These are phyloP conservation scores for Talaromyces trachyspermus DNA, from an alignment of 495 filamentous ascomycete genomes.

Conservation along the genomic window DNA sequence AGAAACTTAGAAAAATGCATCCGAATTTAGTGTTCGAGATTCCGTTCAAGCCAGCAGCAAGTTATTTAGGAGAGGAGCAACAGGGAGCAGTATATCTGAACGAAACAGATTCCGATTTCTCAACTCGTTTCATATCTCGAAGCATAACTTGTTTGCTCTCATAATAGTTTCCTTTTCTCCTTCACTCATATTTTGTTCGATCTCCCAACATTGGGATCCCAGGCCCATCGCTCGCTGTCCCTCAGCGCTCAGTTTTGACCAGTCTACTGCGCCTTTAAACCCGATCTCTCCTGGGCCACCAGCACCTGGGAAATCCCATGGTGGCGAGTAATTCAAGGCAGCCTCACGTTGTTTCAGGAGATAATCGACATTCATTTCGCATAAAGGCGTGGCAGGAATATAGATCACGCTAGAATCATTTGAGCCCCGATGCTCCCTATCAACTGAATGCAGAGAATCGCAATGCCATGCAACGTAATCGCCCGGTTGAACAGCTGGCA, in stretches of 20 bases:
- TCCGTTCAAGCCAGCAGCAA: too few species aligned
- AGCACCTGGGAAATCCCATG: slow-evolving; percentile 59
- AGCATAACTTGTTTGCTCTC: slow-evolving; percentile 51
- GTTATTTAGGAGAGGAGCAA: too few species aligned
- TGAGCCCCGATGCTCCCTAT: slow-evolving; percentile 63
- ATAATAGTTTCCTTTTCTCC: slow-evolving; percentile 52
- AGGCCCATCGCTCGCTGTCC: slow-evolving; percentile 57
- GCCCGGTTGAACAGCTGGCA: slow-evolving; percentile 69
- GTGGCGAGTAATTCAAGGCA: slow-evolving; percentile 32
- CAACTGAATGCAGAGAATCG: slow-evolving; percentile 74
- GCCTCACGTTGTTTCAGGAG: slow-evolving; percentile 59
- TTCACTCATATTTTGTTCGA: slow-evolving; percentile 34
- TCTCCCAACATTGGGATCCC: slow-evolving; percentile 40
- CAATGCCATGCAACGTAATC: slow-evolving; percentile 93
- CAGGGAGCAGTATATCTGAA: too few species aligned
- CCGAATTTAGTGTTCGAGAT: too few species aligned
- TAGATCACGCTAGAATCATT: slow-evolving; percentile 76
- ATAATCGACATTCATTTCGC: slow-evolving; percentile 64
- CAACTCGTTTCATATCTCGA: too few species aligned
- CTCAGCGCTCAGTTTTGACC: slow-evolving; percentile 27
- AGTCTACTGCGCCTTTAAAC: slow-evolving; percentile 35
- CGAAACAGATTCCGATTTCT: too few species aligned
- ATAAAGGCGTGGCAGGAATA: slow-evolving; percentile 78
- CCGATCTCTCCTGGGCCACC: slow-evolving; percentile 38
- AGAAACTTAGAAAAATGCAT: too few species aligned